Percentiles rank a stretch among this genome's conserved stretches.
Evolutionary conservation across 2,329 filamentous ascomycete genomes (phyloP).

Genomic region (Aspergillus sp.): DNA sequence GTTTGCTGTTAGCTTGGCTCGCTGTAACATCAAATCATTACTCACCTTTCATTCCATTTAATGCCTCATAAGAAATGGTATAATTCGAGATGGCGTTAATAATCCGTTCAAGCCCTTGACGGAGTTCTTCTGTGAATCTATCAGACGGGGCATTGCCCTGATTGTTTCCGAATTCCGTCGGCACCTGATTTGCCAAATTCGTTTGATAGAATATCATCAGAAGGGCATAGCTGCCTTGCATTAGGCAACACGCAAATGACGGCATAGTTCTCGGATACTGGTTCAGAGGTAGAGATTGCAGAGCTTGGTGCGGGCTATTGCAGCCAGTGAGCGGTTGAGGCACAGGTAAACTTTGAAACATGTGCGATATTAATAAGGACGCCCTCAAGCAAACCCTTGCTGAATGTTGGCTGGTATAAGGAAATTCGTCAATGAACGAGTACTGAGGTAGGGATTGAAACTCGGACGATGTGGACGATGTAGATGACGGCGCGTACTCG

Average conservation of each 20-base stretch:
- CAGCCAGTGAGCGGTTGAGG: slow-evolving; percentile 32
- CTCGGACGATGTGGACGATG: slow-evolving; percentile 34
- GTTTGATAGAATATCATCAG: slow-evolving; percentile 48
- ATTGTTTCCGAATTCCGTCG: slow-evolving; percentile 25
- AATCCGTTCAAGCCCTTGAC: slow-evolving; percentile 39
- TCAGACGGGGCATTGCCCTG: slow-evolving; percentile 26
- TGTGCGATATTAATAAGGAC: slow-evolving; percentile 41
- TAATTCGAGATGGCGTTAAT: slow-evolving; percentile 41
- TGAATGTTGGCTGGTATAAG: slow-evolving; percentile 43
- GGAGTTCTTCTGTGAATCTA: slow-evolving; percentile 36
- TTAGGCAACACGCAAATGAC: slow-evolving; percentile 48
- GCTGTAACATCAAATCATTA: neutral
- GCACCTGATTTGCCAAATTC: slow-evolving; percentile 35
- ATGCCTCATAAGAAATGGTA: slow-evolving; percentile 43
- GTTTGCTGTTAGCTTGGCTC: neutral
- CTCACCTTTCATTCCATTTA: slow-evolving; percentile 47
- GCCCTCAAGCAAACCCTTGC: slow-evolving; percentile 43
- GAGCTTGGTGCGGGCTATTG: slow-evolving; percentile 14
- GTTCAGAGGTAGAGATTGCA: slow-evolving; percentile 18
- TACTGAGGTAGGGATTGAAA: slow-evolving; percentile 29
- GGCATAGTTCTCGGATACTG: slow-evolving; percentile 46
- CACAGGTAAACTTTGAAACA: slow-evolving; percentile 42
- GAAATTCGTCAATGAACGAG: slow-evolving; percentile 36
- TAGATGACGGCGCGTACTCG: slow-evolving; percentile 35
- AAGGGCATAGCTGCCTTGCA: slow-evolving; percentile 49